phyloP scores from a whole-genome alignment of 2,329 filamentous ascomycete genomes.

The Aspergillus amoenus region DNA sequence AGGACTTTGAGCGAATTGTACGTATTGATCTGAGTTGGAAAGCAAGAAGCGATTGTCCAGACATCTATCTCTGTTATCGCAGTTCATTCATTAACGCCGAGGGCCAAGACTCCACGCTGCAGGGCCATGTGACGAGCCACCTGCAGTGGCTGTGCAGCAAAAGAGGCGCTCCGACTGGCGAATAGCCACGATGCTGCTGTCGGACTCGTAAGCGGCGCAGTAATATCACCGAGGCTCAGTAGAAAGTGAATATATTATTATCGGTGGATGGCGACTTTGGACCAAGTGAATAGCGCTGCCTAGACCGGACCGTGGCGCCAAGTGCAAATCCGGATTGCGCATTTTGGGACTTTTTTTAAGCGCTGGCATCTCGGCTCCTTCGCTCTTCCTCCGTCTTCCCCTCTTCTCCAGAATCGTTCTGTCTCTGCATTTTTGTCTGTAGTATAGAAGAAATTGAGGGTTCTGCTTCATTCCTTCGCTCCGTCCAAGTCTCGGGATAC shows the following conservation, averaged over 20 bases:
- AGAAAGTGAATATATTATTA: neutral
- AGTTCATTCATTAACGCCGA: neutral
- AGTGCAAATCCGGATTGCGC: neutral
- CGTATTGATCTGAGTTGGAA: slow-evolving; percentile 7
- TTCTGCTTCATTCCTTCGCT: neutral
- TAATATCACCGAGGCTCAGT: neutral
- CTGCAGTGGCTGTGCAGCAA: slow-evolving; percentile 7
- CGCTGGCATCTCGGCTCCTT: slow-evolving; percentile 2
- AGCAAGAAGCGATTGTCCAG: slow-evolving; percentile 1
- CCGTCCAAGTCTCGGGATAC: no score
- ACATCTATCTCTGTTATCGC: neutral
- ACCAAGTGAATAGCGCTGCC: slow-evolving; percentile 4
- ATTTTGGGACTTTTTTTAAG: neutral
- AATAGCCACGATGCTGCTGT: neutral
- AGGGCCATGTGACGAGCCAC: no score
- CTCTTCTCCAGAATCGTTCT: neutral
- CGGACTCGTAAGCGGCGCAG: slow-evolving; percentile 2
- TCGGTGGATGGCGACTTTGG: neutral
- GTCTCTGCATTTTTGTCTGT: neutral
- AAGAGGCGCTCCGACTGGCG: neutral
- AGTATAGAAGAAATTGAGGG: neutral
- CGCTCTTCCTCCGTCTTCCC: neutral
- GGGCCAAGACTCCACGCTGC: neutral
- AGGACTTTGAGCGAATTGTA: slow-evolving; percentile 8
- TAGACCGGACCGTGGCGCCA: slow-evolving; percentile 5